These are phyloP conservation scores for Candida gorgasii DNA, from an alignment of 805 yeast genomes.

Conservation along the genomic window DNA sequence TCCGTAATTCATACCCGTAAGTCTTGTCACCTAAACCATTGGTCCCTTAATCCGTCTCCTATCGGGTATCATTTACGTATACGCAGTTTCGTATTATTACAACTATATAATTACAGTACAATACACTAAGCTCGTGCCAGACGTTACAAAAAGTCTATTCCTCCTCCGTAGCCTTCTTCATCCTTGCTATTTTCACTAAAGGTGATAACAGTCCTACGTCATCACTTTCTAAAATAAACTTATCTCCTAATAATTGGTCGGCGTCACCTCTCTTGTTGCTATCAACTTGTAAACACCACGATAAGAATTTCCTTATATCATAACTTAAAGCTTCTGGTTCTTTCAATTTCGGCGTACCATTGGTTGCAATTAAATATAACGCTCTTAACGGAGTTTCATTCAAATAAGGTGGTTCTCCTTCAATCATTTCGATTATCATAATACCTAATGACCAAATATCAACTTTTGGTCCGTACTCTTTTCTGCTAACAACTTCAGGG, in stretches of 20 bases:
- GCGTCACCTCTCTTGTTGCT: conserved; percentile 82
- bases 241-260: conserved; percentile 64
- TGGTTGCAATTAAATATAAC: conserved; percentile 88
- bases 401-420: conserved; percentile 97
- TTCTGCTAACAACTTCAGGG: conserved; percentile 93
- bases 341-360: conserved; percentile 92
- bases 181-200: conserved; percentile 69
- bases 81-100: not conserved
- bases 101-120: conserved; percentile 4
- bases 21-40: not conserved
- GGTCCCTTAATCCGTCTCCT: too few relatives aligned
- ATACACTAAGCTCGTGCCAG: too few relatives aligned
- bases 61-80: too few relatives aligned
- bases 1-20: too few relatives aligned
- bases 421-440: conserved; percentile 98
- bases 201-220: conserved; percentile 66
- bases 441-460: conserved; percentile 98
- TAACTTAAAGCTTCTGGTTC: conserved; percentile 79
- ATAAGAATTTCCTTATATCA: conserved; percentile 66
- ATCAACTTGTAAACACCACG: conserved; percentile 79
- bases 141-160: too few relatives aligned
- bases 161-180: conserved; percentile 52
- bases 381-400: conserved; percentile 96
- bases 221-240: conserved; percentile 64
- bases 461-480: conserved; percentile 94